Conservation (phyloP, 768 basidiomycete species). For the Xerocomellus intermedius region DNA sequence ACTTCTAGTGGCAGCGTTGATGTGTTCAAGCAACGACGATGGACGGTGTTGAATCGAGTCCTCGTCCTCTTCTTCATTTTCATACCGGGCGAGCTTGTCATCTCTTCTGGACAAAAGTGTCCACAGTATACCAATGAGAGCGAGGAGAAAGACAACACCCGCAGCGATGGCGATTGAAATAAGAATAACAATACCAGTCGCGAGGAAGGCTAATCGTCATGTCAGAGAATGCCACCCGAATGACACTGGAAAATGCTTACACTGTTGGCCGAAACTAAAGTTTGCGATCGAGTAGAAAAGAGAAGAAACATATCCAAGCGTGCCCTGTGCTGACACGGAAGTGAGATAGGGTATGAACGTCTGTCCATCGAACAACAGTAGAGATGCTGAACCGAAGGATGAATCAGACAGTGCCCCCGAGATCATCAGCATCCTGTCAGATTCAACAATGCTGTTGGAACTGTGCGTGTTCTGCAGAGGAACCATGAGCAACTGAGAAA, state of each 20-base stretch:
- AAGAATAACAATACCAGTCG: conserved; percentile 90
- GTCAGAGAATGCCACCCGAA: conserved; percentile 1
- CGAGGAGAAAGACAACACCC: conserved; percentile 86
- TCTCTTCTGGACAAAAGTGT: conserved; percentile 82
- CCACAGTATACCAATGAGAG: conserved; percentile 84
- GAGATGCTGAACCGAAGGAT: conserved; percentile 75
- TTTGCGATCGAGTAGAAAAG: conserved; percentile 80
- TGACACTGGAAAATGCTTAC: conserved; percentile 43
- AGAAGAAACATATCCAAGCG: conserved; percentile 66
- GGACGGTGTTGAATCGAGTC: conserved; percentile 77
- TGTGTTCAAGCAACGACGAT: conserved; percentile 85
- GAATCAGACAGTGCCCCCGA: conserved; percentile 74
- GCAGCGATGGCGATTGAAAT: conserved; percentile 97
- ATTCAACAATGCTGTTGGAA: conserved; percentile 67
- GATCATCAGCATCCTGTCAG: conserved; percentile 87
- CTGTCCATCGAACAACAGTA: conserved; percentile 85
- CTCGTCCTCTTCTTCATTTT: conserved; percentile 71
- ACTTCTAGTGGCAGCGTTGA: conserved; percentile 84
- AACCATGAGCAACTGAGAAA: conserved; percentile 88
- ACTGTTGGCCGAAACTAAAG: conserved; percentile 70
- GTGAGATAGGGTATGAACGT: conserved; percentile 80
- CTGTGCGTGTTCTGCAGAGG: conserved; percentile 78
- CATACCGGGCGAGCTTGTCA: conserved; percentile 64
- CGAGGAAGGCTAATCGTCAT: conserved; percentile 67
- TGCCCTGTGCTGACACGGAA: conserved; percentile 62